Evolutionary conservation across 139 green algal genomes (phyloP), one percentile per base, ranked within the genome.

Genomic region (Micractinium sp.): DNA sequence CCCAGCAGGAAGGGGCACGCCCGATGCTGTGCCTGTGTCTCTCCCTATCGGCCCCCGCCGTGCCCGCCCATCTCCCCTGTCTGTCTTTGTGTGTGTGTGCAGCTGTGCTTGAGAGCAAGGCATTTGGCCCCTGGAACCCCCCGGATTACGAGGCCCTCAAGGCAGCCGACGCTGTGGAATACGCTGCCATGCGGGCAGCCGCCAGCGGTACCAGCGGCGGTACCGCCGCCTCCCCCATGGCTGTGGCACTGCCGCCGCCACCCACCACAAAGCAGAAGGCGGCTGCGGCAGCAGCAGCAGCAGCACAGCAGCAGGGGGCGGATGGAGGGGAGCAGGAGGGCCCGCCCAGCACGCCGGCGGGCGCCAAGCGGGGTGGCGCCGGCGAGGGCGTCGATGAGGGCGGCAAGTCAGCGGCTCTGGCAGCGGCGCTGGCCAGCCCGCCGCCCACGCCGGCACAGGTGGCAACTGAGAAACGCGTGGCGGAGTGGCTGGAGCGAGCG

Each of bases 401-500:
- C 25, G n/a, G 56, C n/a, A 33, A 74, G 31, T 18, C 20, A 29
- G 47, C 82, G n/a, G n/a, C 67, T 9, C 35, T 36, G 69, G 88
- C 61, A 4, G 35, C 67, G 41, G 39, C 61, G 81, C 61, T 82
- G 76, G 56, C n/a, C 33, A 69, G 81, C 81, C 81, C 61, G 22
- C 88, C 36, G 39, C 63, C 88, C 29, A 83, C 66, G 13, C 81
- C 81, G 0, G 77, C 81, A 15, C 82, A 86, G 66, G 35, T 81
- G 5, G 88, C 60, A 31, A 84, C 87, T n/a, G 61, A 92, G 36
- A 41, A 35, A 23, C 66, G 33, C 1, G 87, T 81, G 71, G 66
- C 67, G 12, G 88, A 91, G 33, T 98, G 95, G 94, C 92, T 98
- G 74, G 94, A 98, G 75, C 71, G 78, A 0, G 74, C 82, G 33